phyloP scores from a whole-genome alignment of 306 rosid species.

The Coriaria nepalensis region DNA sequence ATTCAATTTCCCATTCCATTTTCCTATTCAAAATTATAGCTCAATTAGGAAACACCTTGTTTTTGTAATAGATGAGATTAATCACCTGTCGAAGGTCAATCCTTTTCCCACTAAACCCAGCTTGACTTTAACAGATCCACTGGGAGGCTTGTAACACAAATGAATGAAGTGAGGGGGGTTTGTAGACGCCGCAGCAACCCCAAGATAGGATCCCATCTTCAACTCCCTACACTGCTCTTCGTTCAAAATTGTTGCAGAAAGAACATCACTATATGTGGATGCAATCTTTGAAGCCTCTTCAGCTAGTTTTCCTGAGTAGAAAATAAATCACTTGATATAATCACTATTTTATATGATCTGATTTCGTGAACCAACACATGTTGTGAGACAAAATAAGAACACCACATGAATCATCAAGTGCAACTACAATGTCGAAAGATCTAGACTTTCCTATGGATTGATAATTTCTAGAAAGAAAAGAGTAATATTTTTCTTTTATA shows the following conservation, averaged over 20 bases:
- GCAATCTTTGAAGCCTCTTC: slow-evolving; percentile 92
- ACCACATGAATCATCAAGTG: too few relatives aligned
- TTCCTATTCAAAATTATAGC: too few relatives aligned
- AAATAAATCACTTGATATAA: slow-evolving; percentile 14
- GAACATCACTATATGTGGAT: slow-evolving; percentile 59
- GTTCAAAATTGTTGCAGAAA: slow-evolving; percentile 67
- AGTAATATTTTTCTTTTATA: too few relatives aligned
- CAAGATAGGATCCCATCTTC: slow-evolving; percentile 89
- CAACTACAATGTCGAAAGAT: too few relatives aligned
- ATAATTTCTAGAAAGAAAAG: too few relatives aligned
- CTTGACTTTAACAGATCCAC: slow-evolving; percentile 51
- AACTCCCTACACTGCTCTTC: slow-evolving; percentile 67
- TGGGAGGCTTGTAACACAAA: slow-evolving; percentile 59
- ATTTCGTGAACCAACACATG: not conserved
- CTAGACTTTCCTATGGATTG: too few relatives aligned
- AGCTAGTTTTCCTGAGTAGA: slow-evolving; percentile 53
- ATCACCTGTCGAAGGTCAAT: slow-evolving; percentile 77
- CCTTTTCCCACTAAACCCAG: slow-evolving; percentile 86
- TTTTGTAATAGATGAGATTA: not conserved
- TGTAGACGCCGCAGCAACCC: slow-evolving; percentile 81
- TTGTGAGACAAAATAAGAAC: too few relatives aligned
- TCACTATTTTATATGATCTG: slow-evolving; percentile 9
- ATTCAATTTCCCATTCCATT: too few relatives aligned
- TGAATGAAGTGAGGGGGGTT: slow-evolving; percentile 85
- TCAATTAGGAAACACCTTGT: not conserved